Evolutionary conservation across 257 asterid species (phyloP).

Genomic region (Solanum ossicruentum): DNA sequence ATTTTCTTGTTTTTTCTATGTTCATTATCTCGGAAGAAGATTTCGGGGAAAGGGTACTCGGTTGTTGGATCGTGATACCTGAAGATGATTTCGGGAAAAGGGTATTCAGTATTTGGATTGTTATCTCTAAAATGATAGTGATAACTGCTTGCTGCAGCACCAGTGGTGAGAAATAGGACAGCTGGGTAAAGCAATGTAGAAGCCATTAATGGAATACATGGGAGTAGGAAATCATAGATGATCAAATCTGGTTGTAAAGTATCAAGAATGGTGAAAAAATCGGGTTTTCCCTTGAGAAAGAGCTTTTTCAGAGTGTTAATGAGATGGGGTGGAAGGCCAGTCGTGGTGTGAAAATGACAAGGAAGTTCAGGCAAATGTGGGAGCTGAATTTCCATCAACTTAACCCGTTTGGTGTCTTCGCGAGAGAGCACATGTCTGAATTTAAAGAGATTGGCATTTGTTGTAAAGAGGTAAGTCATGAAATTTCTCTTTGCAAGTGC

Average conservation of each 20-base stretch:
- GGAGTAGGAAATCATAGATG: slow-evolving; percentile 45
- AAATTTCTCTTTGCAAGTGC: slow-evolving; percentile 35
- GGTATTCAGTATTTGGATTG: slow-evolving; percentile 14
- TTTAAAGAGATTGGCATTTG: slow-evolving; percentile 29
- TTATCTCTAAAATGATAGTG: not conserved
- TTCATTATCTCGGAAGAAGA: slow-evolving; percentile 19
- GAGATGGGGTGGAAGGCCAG: slow-evolving; percentile 55
- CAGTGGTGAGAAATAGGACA: slow-evolving; percentile 22
- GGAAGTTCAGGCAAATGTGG: slow-evolving; percentile 39
- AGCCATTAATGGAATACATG: slow-evolving; percentile 49
- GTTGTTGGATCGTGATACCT: too few species aligned
- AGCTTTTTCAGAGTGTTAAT: slow-evolving; percentile 26
- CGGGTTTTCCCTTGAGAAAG: slow-evolving; percentile 26
- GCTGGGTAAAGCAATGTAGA: slow-evolving; percentile 24
- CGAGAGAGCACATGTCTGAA: slow-evolving; percentile 16
- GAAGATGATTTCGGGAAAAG: slow-evolving; percentile 16
- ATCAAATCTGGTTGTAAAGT: slow-evolving; percentile 49
- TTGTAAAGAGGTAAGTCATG: slow-evolving; percentile 34
- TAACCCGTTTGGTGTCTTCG: slow-evolving; percentile 26
- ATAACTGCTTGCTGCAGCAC: slow-evolving; percentile 27
- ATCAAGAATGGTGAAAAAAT: slow-evolving; percentile 22
- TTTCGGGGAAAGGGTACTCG: slow-evolving; percentile 27
- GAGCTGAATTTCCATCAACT: slow-evolving; percentile 40
- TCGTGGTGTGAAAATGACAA: slow-evolving; percentile 49
- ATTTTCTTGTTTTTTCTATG: not conserved